Conservation (phyloP, 441 rosid species). For the Populus trichocarpa region DNA sequence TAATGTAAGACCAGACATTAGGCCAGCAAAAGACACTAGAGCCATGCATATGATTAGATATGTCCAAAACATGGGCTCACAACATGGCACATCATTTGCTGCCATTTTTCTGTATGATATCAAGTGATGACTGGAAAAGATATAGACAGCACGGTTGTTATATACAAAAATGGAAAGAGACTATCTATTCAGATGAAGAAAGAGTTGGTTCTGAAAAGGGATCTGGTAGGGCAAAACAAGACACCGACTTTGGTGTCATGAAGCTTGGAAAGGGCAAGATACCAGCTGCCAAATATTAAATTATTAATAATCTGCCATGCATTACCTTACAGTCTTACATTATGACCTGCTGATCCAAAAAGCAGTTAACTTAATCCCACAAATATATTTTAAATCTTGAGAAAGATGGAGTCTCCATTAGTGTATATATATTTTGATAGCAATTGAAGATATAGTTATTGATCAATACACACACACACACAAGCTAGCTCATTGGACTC, state of each 20-base stretch:
- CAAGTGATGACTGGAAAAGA: not conserved
- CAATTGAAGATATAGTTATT: not conserved
- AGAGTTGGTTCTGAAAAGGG: not conserved
- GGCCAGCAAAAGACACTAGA: conserved; percentile 74
- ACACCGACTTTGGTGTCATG: not conserved
- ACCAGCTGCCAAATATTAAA: not conserved
- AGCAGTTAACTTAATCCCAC: not conserved
- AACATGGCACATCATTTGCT: conserved; percentile 82
- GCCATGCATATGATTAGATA: conserved; percentile 47
- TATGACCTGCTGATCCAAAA: not conserved
- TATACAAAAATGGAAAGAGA: not conserved
- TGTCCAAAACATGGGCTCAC: conserved; percentile 81
- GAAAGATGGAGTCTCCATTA: not conserved
- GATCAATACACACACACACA: not conserved
- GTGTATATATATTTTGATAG: not conserved
- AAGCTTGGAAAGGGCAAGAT: not conserved
- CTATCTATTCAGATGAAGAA: not conserved
- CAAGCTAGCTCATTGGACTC: not conserved
- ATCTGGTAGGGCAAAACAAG: not conserved
- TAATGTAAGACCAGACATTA: conserved; percentile 82
- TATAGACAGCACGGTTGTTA: not conserved
- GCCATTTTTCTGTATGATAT: conserved; percentile 39
- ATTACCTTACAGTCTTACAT: not conserved
- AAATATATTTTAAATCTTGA: too few species aligned
- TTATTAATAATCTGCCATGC: not conserved